Evolutionary conservation across 495 filamentous ascomycete species (phyloP), one percentile per base, ranked within the genome.

Genomic region (Oleoguttula mirabilis): DNA sequence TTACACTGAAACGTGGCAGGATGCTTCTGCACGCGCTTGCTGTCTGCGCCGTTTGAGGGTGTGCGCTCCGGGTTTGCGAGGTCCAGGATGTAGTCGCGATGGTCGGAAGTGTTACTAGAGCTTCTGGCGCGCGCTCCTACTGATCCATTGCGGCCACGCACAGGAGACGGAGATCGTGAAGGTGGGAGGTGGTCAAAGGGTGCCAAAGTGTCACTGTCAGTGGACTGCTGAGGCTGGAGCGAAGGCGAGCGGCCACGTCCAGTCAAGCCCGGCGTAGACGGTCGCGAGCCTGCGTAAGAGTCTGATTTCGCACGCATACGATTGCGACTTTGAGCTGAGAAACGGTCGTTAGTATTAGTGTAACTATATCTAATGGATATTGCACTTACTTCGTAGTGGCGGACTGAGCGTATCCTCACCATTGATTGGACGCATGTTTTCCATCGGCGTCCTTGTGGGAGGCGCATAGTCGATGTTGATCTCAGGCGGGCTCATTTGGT

Each of bases 391-490:
- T 71, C 85, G 76, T 39, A 84, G 76, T 8, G 88, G 88, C 14
- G 87, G 88, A 39, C 79, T 88, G 46, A 98, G 61, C 16, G 84
- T 83, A 55, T 88, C 81, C 16, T 77, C 59, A 11, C 31, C 41
- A 50, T 90, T 77, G 38, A 77, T 56, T 0, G 61, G 67, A 51
- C 82, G 87, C 11, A 70, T 65, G 30, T 74, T 77, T 35, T 83
- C 81, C 51, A 92, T 78, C 17, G 66, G 72, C 52, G 75, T 79
- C 35, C 72, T 67, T 10, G 84, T 73, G 14, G 59, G 54, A 17
- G 88, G 88, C 4, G 88, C 90, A 59, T 85, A 85, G 57, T 93
- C 80, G 50, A 98, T 85, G 54, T 87, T 90, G 58, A 98, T 95
- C 31, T 86, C 82, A 0, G 85, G 85, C 24, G 86, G 82, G 5